Evolutionary conservation across 2,329 filamentous ascomycete genomes (phyloP), one percentile per base, ranked within the genome.

Genomic region (Trichoderma koningii): DNA sequence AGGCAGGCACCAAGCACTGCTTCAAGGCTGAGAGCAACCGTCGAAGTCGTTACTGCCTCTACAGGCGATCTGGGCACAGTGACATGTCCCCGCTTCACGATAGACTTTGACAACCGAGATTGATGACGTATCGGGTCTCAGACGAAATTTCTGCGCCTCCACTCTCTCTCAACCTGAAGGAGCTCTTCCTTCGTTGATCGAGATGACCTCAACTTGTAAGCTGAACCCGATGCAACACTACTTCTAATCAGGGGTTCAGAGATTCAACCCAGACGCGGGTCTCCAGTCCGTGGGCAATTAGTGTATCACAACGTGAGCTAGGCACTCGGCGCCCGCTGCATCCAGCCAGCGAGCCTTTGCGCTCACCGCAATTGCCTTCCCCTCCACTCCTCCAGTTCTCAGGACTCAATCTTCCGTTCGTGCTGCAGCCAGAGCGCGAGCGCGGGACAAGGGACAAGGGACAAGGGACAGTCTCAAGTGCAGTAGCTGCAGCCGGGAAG

Each of bases 351-450:
- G 53, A 62, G 41, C 47, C 45, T 60, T 62, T 62, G 59, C 59
- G 59, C 59, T 62, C 59, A 62, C 59, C 59, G 59, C 59, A 59
- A 38, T 38, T 38, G 34, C 34, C 34, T 38, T 38, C 12, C 34
- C 34, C 48, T 38, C 34, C 52, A 45, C 42, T 26, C 41, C 48
- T 44, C 21, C n/a, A 41, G 51, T 38, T 38, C 34, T 38, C 17
- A 50, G 53, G 59, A 55, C 59, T 62, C 59, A 62, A 62, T 53
- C 53, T 62, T 55, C 59, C 59, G 59, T 62, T 38, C 59, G 59
- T 47, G 48, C 26, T 34, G n/a, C 14, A 34, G 15, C 21, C 26
- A 12, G 19, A n/a, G 23, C 15, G 28, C 12, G 28, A 34, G 47
- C 12, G 5, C 23, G 23, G 41, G 17, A 41, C 51, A 45, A 3